These are phyloP conservation scores for Amphirosellinia nigrospora DNA, from an alignment of 495 filamentous ascomycete species.

Conservation along the genomic window DNA sequence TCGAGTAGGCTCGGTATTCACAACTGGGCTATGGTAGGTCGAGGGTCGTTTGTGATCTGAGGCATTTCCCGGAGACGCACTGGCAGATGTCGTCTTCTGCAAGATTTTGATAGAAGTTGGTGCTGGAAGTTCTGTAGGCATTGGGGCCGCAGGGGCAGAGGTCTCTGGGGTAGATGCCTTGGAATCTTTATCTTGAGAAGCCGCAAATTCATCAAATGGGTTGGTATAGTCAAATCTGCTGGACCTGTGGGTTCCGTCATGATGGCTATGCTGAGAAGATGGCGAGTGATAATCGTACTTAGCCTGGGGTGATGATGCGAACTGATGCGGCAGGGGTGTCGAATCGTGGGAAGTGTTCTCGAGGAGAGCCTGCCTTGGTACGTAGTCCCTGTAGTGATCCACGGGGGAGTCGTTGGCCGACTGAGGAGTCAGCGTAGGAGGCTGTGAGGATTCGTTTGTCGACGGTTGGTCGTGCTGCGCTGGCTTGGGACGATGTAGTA, in stretches of 20 bases:
- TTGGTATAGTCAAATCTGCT: constrained; percentile 39
- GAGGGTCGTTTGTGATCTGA: constrained; percentile 48
- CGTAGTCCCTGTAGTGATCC: constrained; percentile 36
- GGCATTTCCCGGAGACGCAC: constrained; percentile 36
- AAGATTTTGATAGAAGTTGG: constrained; percentile 43
- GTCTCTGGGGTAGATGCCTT: constrained; percentile 50
- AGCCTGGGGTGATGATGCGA: constrained; percentile 40
- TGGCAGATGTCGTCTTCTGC: constrained; percentile 44
- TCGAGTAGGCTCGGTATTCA: constrained; percentile 51
- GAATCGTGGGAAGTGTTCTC: constrained; percentile 30
- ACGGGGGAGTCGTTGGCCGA: constrained; percentile 39
- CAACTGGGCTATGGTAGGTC: constrained; percentile 44
- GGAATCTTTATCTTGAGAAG: constrained; percentile 44
- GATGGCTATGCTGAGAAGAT: constrained; percentile 48
- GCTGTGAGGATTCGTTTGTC: constrained; percentile 46
- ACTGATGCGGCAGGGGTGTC: constrained; percentile 28
- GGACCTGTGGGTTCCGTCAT: constrained; percentile 34
- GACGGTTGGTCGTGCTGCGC: constrained; percentile 52
- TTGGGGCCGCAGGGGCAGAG: constrained; percentile 29
- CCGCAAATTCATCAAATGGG: constrained; percentile 41
- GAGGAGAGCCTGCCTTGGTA: constrained; percentile 26
- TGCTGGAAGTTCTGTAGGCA: constrained; percentile 35
- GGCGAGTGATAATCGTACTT: constrained; percentile 48
- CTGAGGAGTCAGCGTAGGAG: constrained; percentile 48
- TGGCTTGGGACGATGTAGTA: constrained; percentile 61